Evolutionary conservation across 495 filamentous ascomycete species (phyloP).

Genomic region (Aspergillus heteromorphus): DNA sequence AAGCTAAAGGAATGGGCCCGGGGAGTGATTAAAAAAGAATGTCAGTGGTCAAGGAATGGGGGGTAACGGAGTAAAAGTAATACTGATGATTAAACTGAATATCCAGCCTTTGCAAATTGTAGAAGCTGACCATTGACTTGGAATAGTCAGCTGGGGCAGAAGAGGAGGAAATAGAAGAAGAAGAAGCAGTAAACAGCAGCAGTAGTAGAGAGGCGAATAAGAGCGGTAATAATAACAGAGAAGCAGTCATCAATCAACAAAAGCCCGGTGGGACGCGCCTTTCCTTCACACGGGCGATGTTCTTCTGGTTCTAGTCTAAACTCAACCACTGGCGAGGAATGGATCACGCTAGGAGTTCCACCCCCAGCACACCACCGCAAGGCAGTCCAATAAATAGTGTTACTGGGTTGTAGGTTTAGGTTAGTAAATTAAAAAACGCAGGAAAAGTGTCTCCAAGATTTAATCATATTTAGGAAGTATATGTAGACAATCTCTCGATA

Average conservation of each 20-base stretch:
- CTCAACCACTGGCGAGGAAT: constrained; percentile 14
- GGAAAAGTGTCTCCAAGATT: no score
- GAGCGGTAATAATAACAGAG: constrained; percentile 10
- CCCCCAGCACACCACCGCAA: constrained; percentile 18
- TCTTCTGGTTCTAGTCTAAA: constrained; percentile 17
- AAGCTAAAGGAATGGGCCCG: not conserved
- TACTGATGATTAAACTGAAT: not conserved
- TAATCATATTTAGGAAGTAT: no score
- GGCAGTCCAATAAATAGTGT: constrained; percentile 6
- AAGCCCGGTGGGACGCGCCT: constrained; percentile 18
- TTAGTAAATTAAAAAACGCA: no score
- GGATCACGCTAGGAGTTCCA: constrained; percentile 24
- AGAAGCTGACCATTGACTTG: not conserved
- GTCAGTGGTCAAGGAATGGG: constrained; percentile 1
- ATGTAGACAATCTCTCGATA: no score
- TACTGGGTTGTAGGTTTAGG: no score
- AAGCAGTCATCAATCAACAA: constrained; percentile 18
- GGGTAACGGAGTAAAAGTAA: not conserved
- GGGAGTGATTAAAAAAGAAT: constrained; percentile 1
- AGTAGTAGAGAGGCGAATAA: constrained; percentile 13
- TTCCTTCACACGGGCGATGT: constrained; percentile 13
- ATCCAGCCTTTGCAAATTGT: not conserved
- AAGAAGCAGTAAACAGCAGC: constrained; percentile 12
- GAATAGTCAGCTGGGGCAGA: constrained; percentile 20
- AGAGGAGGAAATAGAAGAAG: constrained; percentile 18